phyloP scores from a whole-genome alignment of 257 asterid species.

The Solanum bulbocastanum region DNA sequence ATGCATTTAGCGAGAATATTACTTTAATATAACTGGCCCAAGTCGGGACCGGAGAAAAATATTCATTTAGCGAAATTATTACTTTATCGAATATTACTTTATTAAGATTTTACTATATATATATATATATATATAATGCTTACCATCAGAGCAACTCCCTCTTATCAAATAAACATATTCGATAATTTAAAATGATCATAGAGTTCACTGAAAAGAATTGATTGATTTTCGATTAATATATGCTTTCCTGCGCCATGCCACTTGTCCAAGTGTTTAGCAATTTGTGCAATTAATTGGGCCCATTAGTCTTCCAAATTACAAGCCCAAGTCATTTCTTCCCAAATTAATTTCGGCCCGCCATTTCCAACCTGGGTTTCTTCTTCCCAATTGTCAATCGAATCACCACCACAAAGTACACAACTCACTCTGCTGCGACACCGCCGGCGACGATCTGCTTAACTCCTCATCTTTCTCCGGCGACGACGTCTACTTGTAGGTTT shows the following conservation, averaged over 20 bases:
- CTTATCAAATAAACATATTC: no score
- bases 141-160: fast-evolving
- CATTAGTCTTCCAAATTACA: not conserved
- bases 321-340: not conserved
- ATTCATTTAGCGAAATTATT: no score
- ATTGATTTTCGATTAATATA: no score
- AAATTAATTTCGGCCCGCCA: not conserved
- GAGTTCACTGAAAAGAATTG: not conserved
- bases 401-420: not conserved
- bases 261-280: not conserved
- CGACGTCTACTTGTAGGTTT: not conserved
- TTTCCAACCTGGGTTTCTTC: not conserved
- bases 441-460: not conserved
- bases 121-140: no score
- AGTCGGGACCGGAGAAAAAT: no score
- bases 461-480: not conserved
- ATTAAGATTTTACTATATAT: no score
- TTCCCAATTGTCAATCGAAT: not conserved
- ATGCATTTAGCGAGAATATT: no score
- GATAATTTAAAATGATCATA: no score
- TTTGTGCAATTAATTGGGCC: not conserved
- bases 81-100: no score
- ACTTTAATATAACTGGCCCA: no score
- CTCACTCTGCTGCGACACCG: not conserved
- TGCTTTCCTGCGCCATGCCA: not conserved